Percentiles rank a stretch among this genome's conserved stretches.
phyloP scores from a whole-genome alignment of 2,329 filamentous ascomycete species.

The Penicillium polonicum region DNA sequence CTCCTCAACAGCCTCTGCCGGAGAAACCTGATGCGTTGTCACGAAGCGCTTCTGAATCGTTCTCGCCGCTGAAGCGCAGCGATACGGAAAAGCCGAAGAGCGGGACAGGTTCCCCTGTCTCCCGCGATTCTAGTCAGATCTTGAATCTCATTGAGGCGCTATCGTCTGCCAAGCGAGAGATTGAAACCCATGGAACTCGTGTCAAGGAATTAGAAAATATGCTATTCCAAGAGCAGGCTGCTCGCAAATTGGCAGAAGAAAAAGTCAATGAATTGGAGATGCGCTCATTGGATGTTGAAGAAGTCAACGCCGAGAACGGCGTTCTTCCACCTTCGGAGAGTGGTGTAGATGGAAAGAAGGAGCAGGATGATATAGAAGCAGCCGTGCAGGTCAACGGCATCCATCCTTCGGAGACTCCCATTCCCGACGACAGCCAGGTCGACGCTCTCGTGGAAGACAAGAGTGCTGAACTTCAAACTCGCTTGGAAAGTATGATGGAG shows the following conservation, averaged over 20 bases:
- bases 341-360: slow-evolving; percentile 10
- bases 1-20: slow-evolving; percentile 86
- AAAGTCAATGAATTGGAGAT: slow-evolving; percentile 69
- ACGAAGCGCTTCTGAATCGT: slow-evolving; percentile 47
- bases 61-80: slow-evolving; percentile 65
- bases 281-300: slow-evolving; percentile 47
- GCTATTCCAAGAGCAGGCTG: slow-evolving; percentile 74
- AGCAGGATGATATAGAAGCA: not conserved
- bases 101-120: slow-evolving; percentile 45
- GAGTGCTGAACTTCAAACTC: slow-evolving; percentile 60
- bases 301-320: slow-evolving; percentile 47
- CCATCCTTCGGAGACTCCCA: slow-evolving; percentile 8
- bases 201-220: slow-evolving; percentile 79
- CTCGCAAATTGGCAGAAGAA: slow-evolving; percentile 81
- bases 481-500: slow-evolving; percentile 71
- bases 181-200: slow-evolving; percentile 76
- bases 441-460: slow-evolving; percentile 40
- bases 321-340: slow-evolving; percentile 45
- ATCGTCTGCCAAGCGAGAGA: slow-evolving; percentile 77
- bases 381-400: slow-evolving; percentile 14
- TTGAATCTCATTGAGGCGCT: slow-evolving; percentile 81
- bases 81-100: slow-evolving; percentile 73
- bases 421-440: slow-evolving; percentile 12
- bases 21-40: slow-evolving; percentile 76
- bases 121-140: slow-evolving; percentile 68